Percentiles rank a stretch among this genome's conserved stretches.
Evolutionary conservation across 1,284 basidiomycete genomes (phyloP).

Genomic region (Ganoderma boninense): DNA sequence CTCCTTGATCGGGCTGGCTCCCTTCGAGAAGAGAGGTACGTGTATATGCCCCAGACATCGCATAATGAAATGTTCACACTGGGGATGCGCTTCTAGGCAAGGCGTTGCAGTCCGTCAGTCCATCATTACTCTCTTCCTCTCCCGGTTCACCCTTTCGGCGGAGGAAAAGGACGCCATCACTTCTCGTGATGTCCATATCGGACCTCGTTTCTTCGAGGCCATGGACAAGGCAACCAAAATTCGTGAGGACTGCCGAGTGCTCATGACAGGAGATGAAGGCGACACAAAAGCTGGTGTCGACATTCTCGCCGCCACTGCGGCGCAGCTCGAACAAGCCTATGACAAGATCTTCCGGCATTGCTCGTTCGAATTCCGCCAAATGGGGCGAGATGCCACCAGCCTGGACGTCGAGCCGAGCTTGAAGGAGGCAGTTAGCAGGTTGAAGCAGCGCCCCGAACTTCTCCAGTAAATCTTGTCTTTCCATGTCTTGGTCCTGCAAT

Average conservation of each 20-base stretch:
- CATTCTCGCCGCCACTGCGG: constrained; percentile 85
- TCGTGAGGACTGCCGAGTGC: constrained; percentile 83
- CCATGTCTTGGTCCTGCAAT: not conserved
- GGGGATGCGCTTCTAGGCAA: constrained; percentile 53
- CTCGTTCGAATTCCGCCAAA: constrained; percentile 86
- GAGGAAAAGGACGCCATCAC: constrained; percentile 79
- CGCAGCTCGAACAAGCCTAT: constrained; percentile 89
- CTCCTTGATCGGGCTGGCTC: constrained; percentile 90
- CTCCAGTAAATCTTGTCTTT: constrained; percentile 63
- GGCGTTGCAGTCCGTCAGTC: constrained; percentile 73
- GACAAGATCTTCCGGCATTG: constrained; percentile 91
- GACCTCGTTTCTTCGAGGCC: constrained; percentile 78
- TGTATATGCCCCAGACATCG: not conserved
- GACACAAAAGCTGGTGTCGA: constrained; percentile 66
- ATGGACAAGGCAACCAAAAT: constrained; percentile 91
- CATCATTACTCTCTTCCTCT: constrained; percentile 83
- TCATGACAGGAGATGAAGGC: constrained; percentile 65
- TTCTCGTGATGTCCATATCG: constrained; percentile 82
- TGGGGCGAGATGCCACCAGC: constrained; percentile 73
- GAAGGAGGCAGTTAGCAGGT: constrained; percentile 77
- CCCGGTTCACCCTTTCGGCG: constrained; percentile 84
- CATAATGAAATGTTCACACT: not conserved
- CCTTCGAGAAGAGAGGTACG: constrained; percentile 82
- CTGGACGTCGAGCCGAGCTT: constrained; percentile 81
- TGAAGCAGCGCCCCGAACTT: constrained; percentile 81